phyloP scores from a whole-genome alignment of 345 rosid species.

The Gossypium raimondii region DNA sequence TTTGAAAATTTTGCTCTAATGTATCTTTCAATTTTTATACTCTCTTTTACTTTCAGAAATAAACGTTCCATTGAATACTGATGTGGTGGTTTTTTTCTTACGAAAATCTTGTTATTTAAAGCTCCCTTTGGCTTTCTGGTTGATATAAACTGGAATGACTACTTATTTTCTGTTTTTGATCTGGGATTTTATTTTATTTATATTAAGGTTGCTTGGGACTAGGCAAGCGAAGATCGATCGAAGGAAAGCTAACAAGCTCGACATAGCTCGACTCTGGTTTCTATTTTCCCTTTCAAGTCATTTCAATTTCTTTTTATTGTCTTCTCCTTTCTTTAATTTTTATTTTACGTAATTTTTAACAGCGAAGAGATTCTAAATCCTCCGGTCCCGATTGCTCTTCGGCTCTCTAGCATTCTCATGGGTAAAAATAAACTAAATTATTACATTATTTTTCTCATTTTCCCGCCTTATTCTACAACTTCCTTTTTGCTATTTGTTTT shows the following conservation, averaged over 20 bases:
- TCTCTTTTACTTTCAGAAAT: background rate
- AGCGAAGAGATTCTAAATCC: constrained; percentile 94
- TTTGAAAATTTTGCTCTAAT: background rate
- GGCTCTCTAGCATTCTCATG: constrained; percentile 91
- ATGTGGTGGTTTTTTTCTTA: background rate
- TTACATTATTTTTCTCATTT: background rate
- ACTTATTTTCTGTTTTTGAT: constrained; percentile 15
- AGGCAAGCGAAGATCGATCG: constrained; percentile 79
- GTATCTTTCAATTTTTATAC: background rate
- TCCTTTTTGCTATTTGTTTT: background rate
- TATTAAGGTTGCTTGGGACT: constrained; percentile 83
- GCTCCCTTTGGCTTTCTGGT: constrained; percentile 1
- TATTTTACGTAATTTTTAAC: constrained; percentile 13
- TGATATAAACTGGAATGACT: background rate
- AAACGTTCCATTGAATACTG: background rate
- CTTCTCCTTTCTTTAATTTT: background rate
- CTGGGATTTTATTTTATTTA: background rate
- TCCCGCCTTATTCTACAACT: background rate
- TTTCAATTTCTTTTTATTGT: background rate
- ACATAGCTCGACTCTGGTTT: constrained; percentile 74
- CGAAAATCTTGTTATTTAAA: background rate
- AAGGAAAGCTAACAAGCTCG: constrained; percentile 63
- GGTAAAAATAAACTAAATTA: constrained; percentile 34
- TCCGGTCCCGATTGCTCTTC: constrained; percentile 83
- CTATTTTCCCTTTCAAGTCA: background rate